A percentile compares a stretch with the other conserved stretches of the same genome.
phyloP scores from a whole-genome alignment of 2,329 filamentous ascomycete species.

The Ascochyta rabiei region DNA sequence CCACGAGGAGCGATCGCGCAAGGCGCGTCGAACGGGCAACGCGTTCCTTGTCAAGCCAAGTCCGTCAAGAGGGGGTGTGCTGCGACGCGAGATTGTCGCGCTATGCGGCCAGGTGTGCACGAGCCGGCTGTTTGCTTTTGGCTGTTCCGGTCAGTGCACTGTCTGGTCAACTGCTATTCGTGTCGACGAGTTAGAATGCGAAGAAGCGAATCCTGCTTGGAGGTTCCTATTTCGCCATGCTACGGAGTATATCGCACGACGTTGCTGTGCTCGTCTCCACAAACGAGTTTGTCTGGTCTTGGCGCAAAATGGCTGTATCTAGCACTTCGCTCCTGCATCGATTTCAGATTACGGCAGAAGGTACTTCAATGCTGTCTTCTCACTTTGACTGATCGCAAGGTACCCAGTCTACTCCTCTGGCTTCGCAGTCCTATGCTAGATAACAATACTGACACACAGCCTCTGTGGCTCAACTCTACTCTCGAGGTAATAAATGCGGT shows the following conservation, averaged over 20 bases:
- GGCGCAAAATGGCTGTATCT: no score
- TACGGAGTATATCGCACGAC: no score
- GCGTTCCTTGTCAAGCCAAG: constrained; percentile 10
- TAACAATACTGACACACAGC: not conserved
- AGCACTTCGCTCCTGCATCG: no score
- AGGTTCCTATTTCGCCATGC: not conserved
- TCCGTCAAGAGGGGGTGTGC: constrained; percentile 5
- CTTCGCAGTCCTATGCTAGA: not conserved
- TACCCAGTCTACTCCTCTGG: not conserved
- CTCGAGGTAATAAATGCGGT: not conserved
- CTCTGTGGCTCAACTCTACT: not conserved
- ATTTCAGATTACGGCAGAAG: no score
- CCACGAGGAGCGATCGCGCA: not conserved
- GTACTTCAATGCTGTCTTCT: no score
- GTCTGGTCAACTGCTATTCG: constrained; percentile 1
- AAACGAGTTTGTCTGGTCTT: no score
- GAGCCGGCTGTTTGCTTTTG: not conserved
- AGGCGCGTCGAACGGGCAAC: constrained; percentile 17
- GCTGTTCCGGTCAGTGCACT: not conserved
- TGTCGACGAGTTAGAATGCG: not conserved
- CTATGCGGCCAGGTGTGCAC: not conserved
- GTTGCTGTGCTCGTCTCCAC: not conserved
- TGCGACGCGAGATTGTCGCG: constrained; percentile 15
- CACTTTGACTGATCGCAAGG: no score
- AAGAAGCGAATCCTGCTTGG: not conserved